Evolutionary conservation across 345 rosid genomes (phyloP).

Genomic region (thale cress (Arabidopsis thaliana)): TAIR10.1 NC_003074.8:20045501-20046000

Average conservation of each 20-base stretch:
- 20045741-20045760: not conserved
- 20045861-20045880: not conserved
- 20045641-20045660: no score
- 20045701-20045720: not conserved
- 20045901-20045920: conserved; percentile 78
- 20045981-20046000: conserved; percentile 55
- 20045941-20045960: conserved; percentile 70
- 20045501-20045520: no score
- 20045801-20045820: conserved; percentile 28
- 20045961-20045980: conserved; percentile 76
- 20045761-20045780: conserved; percentile 17
- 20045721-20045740: not conserved
- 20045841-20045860: conserved; percentile 11
- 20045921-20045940: conserved; percentile 72
- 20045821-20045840: conserved; percentile 27
- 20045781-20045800: not conserved
- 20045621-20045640: no score
- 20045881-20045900: conserved; percentile 46
- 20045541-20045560: no score
- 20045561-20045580: no score
- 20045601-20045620: no score
- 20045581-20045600: no score
- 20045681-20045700: no score
- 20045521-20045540: no score
- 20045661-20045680: no score